phyloP scores from a whole-genome alignment of 2,329 filamentous ascomycete genomes.

The Sclerotinia glacialis region DNA sequence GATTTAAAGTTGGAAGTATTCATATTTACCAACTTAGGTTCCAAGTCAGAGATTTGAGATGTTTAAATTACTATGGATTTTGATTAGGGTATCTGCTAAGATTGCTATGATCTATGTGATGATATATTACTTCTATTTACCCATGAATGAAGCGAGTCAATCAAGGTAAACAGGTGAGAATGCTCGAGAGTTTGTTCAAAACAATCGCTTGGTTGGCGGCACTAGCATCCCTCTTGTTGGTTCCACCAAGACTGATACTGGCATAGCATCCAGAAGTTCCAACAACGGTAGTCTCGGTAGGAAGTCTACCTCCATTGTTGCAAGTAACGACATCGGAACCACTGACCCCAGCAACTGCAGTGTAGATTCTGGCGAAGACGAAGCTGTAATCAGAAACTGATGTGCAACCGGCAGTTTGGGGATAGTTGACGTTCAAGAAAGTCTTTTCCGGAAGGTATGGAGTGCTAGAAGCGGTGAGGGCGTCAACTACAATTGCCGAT shows the following conservation, averaged over 20 bases:
- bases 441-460: slow-evolving; percentile 1
- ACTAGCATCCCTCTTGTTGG: slow-evolving; percentile 11
- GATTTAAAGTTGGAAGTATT: too few species aligned
- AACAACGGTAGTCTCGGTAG: neutral
- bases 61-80: neutral
- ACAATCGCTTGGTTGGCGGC: slow-evolving; percentile 5
- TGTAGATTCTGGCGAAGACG: slow-evolving; percentile 10
- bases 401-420: neutral
- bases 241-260: slow-evolving; percentile 19
- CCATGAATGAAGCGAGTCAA: neutral
- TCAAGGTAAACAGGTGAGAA: slow-evolving; percentile 13
- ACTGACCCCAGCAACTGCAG: neutral
- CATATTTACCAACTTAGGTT: too few species aligned
- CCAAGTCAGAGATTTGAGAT: too few species aligned
- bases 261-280: slow-evolving; percentile 13
- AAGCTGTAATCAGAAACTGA: slow-evolving; percentile 7
- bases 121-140: neutral
- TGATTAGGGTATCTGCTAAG: neutral
- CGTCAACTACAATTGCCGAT: neutral
- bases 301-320: slow-evolving; percentile 14
- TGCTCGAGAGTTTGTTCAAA: slow-evolving; percentile 6
- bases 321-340: slow-evolving; percentile 5
- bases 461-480: neutral
- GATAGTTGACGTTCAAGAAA: slow-evolving; percentile 9
- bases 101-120: neutral